These are phyloP conservation scores for Penicillium glabrum DNA, from an alignment of 2,329 filamentous ascomycete species.

Conservation along the genomic window DNA sequence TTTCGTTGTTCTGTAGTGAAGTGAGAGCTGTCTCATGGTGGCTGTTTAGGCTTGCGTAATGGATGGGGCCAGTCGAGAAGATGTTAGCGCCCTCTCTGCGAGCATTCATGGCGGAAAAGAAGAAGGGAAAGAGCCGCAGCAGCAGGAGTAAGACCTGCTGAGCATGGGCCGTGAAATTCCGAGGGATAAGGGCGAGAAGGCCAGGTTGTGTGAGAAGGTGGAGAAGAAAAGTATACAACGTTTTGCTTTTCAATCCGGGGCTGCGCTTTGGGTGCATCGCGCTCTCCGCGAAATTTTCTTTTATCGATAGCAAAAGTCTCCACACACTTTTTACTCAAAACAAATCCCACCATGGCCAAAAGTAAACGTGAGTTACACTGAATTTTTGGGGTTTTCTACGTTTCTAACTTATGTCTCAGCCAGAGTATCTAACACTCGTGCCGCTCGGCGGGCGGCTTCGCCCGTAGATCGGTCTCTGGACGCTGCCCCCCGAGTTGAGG, in stretches of 20 bases:
- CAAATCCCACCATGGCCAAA: constrained; percentile 38
- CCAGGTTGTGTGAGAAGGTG: constrained; percentile 2
- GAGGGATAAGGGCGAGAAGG: neutral
- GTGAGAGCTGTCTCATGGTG: constrained; percentile 35
- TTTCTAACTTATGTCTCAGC: constrained; percentile 37
- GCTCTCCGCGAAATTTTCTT: constrained; percentile 33
- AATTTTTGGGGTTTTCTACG: neutral
- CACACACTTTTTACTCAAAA: constrained; percentile 26
- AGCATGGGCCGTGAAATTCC: constrained; percentile 14
- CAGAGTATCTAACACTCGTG: constrained; percentile 57
- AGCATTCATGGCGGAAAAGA: constrained; percentile 36
- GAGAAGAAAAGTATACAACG: constrained; percentile 13
- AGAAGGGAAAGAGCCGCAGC: constrained; percentile 14
- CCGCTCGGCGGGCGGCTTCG: constrained; percentile 57
- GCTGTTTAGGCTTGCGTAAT: constrained; percentile 22
- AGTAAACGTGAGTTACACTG: constrained; percentile 31
- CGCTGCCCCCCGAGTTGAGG: constrained; percentile 41
- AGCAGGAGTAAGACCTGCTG: constrained; percentile 17
- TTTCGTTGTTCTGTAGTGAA: constrained; percentile 27
- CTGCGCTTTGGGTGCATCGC: constrained; percentile 27
- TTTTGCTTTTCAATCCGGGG: constrained; percentile 10
- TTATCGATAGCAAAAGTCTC: constrained; percentile 36
- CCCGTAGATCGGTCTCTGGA: constrained; percentile 55
- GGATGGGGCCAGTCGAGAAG: constrained; percentile 30
- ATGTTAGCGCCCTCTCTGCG: constrained; percentile 31